Evolutionary conservation across 441 rosid genomes (phyloP).

Genomic region (Raphanus hybrid): DNA sequence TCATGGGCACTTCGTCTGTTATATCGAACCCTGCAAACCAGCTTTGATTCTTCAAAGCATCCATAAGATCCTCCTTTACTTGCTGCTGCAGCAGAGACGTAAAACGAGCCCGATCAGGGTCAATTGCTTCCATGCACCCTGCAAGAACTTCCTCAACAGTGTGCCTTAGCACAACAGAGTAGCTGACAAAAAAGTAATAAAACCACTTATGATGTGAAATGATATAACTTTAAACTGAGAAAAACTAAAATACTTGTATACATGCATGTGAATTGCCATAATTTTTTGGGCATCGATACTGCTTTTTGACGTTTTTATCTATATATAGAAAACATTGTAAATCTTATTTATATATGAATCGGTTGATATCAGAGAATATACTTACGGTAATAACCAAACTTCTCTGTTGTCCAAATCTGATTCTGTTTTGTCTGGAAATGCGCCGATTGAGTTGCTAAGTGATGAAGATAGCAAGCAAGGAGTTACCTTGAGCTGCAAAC

Average conservation of each 20-base stretch:
- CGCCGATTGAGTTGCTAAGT: conserved; percentile 42
- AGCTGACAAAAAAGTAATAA: conserved; percentile 54
- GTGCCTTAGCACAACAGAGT: conserved; percentile 93
- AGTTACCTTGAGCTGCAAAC: conserved; percentile 79
- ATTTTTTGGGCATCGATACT: neutral
- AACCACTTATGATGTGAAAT: conserved; percentile 17
- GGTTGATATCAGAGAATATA: conserved; percentile 25
- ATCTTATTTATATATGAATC: conserved; percentile 8
- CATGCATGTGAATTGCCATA: conserved; percentile 1
- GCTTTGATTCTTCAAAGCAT: conserved; percentile 65
- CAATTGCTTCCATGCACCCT: conserved; percentile 86
- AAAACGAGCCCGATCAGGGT: conserved; percentile 79
- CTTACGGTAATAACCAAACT: conserved; percentile 92
- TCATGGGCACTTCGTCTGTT: conserved; percentile 67
- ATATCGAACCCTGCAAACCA: conserved; percentile 91
- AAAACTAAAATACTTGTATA: conserved; percentile 23
- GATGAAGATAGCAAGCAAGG: conserved; percentile 85
- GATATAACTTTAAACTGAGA: neutral
- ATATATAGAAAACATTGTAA: conserved; percentile 5
- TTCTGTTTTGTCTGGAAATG: conserved; percentile 40
- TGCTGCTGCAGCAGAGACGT: conserved; percentile 81
- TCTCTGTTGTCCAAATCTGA: conserved; percentile 57
- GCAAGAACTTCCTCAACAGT: conserved; percentile 95
- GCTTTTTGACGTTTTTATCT: no score
- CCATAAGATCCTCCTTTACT: conserved; percentile 75